Conservation (phyloP, 129 eudicot genomes). For the Artemisia annua region DNA sequence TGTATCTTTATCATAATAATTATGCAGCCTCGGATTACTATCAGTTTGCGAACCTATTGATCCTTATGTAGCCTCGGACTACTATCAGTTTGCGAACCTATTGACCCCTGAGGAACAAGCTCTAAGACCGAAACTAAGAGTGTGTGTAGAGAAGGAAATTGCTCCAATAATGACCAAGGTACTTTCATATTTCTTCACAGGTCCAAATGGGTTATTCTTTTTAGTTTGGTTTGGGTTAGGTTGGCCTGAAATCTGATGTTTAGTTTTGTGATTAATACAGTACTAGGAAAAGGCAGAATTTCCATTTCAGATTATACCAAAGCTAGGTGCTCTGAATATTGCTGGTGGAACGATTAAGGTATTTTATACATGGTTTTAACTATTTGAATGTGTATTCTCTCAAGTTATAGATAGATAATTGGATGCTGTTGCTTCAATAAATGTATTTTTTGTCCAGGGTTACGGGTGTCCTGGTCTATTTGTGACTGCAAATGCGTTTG, state of each 20-base stretch:
- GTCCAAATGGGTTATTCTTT: constrained; percentile 4
- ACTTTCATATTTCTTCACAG: neutral
- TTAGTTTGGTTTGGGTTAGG: neutral
- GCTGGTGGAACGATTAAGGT: too few relatives aligned
- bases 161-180: constrained; percentile 99
- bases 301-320: constrained; percentile 28
- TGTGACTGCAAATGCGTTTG: too few relatives aligned
- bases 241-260: constrained; percentile 24
- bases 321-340: too few relatives aligned
- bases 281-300: constrained; percentile 99
- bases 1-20: too few relatives aligned
- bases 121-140: constrained; percentile 63
- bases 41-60: too few relatives aligned
- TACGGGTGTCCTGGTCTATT: too few relatives aligned
- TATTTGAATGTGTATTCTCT: neutral
- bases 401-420: too few relatives aligned
- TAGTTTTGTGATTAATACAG: constrained; percentile 46
- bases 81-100: constrained; percentile 81
- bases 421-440: too few relatives aligned
- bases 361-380: too few relatives aligned
- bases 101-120: constrained; percentile 75
- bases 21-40: too few relatives aligned
- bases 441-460: too few relatives aligned
- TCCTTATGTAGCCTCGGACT: constrained; percentile 83
- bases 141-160: constrained; percentile 81